Evolutionary conservation across 805 yeast genomes (phyloP), one percentile per base, ranked within the genome.

Genomic region (Kluyveromyces aestuarii): DNA sequence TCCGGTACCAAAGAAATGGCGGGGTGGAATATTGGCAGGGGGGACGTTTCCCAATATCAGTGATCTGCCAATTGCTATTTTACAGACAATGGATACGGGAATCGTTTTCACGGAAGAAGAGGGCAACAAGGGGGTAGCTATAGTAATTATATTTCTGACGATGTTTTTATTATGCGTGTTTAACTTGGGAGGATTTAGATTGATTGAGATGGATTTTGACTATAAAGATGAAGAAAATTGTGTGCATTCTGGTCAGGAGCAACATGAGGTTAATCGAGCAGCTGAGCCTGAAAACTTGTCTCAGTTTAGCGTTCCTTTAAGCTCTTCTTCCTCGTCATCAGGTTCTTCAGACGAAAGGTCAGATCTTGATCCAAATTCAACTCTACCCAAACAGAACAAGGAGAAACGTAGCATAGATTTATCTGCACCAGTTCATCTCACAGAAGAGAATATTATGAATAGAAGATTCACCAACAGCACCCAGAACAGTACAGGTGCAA

Each of bases 91-190:
- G 64, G 76, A 86, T 41, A 73, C 77, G 14, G 40, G 40, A 37
- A 70, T 78, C 1, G 69, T 75, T 7, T 82, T 89, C 56, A 70
- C 82, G 0, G 57, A 70, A 14, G 75, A 65, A 4, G 80, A 85
- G 52, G 87, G 87, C 37, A 73, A 79, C 47, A 75, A 76, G 55
- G 97, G 96, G 25, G 83, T 84, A 25, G 93, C 96, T 0, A 87
- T 84, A 64, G 83, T 86, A 18, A 83, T 89, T 58, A 82, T 89
- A 35, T 85, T 84, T 56, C 71, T 83, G 41, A 83, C 87, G 2
- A 73, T 83, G 35, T 87, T 84, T 65, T 68, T 80, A 49, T 63
- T 82, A 40, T 69, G 75, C 60, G 77, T 87, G 16, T 89, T 89
- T 68, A 84, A 86, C 57, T 62, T 84, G 37, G 96, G 96, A 9